Evolutionary conservation across 2,329 filamentous ascomycete species (phyloP), one percentile per base, ranked within the genome.

Genomic region (Microsporum ferrugineum): DNA sequence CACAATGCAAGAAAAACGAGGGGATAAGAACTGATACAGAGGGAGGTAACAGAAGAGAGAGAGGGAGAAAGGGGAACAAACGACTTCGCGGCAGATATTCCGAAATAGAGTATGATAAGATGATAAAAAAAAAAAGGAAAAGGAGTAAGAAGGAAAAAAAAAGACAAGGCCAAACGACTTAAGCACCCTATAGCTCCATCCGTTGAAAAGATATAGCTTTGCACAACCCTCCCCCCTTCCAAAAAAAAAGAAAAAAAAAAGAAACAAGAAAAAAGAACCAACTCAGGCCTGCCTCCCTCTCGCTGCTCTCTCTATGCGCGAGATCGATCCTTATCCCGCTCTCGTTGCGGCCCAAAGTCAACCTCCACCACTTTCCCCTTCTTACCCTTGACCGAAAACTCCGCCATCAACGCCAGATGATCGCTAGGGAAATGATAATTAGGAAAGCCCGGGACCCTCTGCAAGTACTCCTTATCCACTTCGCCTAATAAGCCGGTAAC

Each of bases 341-440:
- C 72, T 66, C 74, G 74, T 69, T 76, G 73, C 64, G 75, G 73
- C 57, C 83, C 83, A 75, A 85, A 86, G 72, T 86, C 83, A 58
- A 80, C 81, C 68, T 87, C 84, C 59, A 82, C 78, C 62, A 81
- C 75, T 75, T 89, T 89, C 60, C 92, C 89, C 77, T 94, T 95
- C 68, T 88, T 84, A 41, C 85, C 82, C 78, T 95, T 95, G 78
- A 96, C 87, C 67, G 88, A 84, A 74, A 96, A 95, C 72, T 96
- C 88, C 59, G 88, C 87, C 80, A 91, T 86, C 70, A 96, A 84
- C 71, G 91, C 89, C 68, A 96, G 84, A 73, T 96, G 91, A 71
- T 96, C 91, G 68, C 89, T 89, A 0, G 91, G 91, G 80, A 95
- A 96, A 77, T 96, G 91, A 77, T 90, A 92, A 73, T 94, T 91